Evolutionary conservation across 2,329 filamentous ascomycete genomes (phyloP), one percentile per base, ranked within the genome.

Genomic region (Neopestalotiopsis clavispora): DNA sequence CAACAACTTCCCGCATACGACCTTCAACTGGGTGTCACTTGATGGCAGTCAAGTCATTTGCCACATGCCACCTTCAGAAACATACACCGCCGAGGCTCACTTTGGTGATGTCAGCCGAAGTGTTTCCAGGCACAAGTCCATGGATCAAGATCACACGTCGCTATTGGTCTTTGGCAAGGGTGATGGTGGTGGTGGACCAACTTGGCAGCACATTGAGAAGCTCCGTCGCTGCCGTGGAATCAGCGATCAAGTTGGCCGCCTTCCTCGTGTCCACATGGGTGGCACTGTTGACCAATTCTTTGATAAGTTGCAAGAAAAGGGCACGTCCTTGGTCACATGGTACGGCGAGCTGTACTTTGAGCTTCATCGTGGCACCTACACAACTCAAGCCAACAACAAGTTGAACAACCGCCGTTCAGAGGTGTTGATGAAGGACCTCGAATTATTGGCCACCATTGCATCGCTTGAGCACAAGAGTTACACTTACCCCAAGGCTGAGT

Each of bases 291-390:
- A 99, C 70, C 94, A 97, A 75, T 98, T 98, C 84, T 98, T 98
- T 77, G 92, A 92, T 74, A 87, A 88, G 65, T 85, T 99, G 3
- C 92, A 97, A 79, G 89, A 92, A 80, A 97, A 95, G 82, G 90
- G 90, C 34, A 80, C 89, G 2, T 87, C 94, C 20, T 91, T 98
- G 67, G 93, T 94, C 30, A 98, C 96, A 1, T 99, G 96, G 96
- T 97, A 97, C 78, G 96, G 96, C 57, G 96, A 99, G 82, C 87
- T 99, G 9, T 99, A 99, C 83, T 97, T 99, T 79, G 96, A 99
- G 81, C 88, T 99, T 63, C 96, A 99, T 79, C 92, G 96, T 70
- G 96, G 96, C 66, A 98, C 95, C 13, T 98, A 98, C 82, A 99
- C 96, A 3, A 98, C 95, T 0, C 95, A 98, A 80, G 92, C 95